Conservation (phyloP, 257 asterid genomes). For the Avicennia marina region DNA sequence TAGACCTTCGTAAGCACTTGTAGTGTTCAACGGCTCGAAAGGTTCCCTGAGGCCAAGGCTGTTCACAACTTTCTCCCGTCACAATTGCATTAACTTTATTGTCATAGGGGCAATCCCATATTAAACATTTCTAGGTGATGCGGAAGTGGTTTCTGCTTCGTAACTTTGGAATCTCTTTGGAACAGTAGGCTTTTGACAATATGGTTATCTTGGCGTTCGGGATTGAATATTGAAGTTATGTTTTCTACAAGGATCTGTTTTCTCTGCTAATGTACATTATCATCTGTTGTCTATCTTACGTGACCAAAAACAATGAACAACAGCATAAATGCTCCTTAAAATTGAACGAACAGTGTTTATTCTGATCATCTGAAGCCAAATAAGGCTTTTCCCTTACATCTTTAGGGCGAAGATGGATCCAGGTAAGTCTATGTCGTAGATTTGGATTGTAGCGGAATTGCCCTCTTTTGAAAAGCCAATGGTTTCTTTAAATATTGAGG, state of each 20-base stretch:
- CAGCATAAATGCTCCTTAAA: too few species aligned
- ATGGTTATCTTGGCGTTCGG: not conserved
- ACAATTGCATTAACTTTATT: not conserved
- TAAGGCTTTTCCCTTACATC: not conserved
- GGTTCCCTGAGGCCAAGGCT: not conserved
- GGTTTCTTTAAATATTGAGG: not conserved
- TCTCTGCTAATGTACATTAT: too few species aligned
- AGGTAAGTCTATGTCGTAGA: not conserved
- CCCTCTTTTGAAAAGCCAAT: not conserved
- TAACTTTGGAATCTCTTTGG: not conserved
- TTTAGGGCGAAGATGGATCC: not conserved
- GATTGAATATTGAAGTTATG: not conserved
- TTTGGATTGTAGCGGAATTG: not conserved
- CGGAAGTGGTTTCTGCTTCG: not conserved
- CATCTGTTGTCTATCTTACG: too few species aligned
- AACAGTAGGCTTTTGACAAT: not conserved
- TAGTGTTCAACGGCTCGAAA: slow-evolving; percentile 23
- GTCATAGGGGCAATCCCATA: not conserved
- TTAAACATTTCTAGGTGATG: not conserved
- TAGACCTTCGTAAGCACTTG: slow-evolving; percentile 19
- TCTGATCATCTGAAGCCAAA: too few species aligned
- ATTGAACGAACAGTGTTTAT: too few species aligned
- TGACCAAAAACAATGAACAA: too few species aligned
- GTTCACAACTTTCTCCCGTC: slow-evolving; percentile 6
- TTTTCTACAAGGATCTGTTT: not conserved